These are phyloP conservation scores for Silene conica DNA, from an alignment of 148 eudicot species.

Conservation along the genomic window DNA sequence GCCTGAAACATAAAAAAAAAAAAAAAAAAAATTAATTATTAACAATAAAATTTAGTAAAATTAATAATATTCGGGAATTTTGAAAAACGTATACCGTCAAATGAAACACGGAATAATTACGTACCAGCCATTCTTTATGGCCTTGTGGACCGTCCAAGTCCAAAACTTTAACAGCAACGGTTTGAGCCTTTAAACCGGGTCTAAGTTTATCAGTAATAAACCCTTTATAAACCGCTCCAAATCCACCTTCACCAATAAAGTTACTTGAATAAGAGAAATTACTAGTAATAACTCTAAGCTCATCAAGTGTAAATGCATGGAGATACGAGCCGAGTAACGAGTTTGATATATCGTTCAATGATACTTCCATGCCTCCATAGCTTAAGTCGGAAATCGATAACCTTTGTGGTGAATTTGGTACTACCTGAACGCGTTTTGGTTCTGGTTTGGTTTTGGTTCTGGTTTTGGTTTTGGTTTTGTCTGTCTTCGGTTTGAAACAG, in stretches of 20 bases:
- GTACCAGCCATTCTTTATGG: conserved; percentile 87
- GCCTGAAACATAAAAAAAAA: conserved; percentile 36
- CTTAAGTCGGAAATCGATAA: conserved; percentile 60
- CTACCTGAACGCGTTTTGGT: conserved; percentile 8
- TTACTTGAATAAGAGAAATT: conserved; percentile 52
- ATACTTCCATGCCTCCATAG: conserved; percentile 46
- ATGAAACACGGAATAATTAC: background rate
- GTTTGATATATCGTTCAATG: conserved; percentile 50
- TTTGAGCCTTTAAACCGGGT: conserved; percentile 70
- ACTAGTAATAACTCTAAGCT: conserved; percentile 58
- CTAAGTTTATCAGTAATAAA: conserved; percentile 54
- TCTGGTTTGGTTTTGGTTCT: conserved; percentile 16
- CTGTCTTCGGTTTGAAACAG: conserved; percentile 36
- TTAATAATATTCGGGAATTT: too few relatives aligned
- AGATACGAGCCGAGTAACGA: conserved; percentile 60
- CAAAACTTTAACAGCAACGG: conserved; percentile 77
- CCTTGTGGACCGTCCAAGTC: conserved; percentile 87
- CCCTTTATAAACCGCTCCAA: conserved; percentile 90
- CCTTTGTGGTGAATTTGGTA: conserved; percentile 39
- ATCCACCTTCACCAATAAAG: conserved; percentile 87
- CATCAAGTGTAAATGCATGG: conserved; percentile 52
- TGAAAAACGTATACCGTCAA: too few relatives aligned
- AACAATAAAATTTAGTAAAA: too few relatives aligned
- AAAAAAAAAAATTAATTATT: too few relatives aligned
- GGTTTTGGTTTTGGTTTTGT: conserved; percentile 16